Base-by-base conservation (phyloP, 345 rosid species). In the Dovyalis caffra region DNA sequence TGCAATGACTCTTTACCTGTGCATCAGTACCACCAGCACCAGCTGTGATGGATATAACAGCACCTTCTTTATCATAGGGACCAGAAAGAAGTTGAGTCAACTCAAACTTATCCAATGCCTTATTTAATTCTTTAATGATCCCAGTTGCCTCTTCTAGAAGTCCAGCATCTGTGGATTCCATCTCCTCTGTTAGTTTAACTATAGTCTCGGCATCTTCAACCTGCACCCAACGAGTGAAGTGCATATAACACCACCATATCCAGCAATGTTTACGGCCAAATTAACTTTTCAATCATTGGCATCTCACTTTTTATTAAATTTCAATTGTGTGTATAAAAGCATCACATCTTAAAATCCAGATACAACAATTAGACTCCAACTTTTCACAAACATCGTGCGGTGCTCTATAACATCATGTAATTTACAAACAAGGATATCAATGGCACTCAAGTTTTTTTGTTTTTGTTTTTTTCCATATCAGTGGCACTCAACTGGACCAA, bases 21-120 rank as follows among this genome's bases (percentile, higher is more conserved):
- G 99, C 99, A 80, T 95, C 99, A 33, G 99, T 92, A 66, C 99
- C 99, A 29, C 99, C 99, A 73, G 99, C 99, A 76, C 99, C 99
- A 78, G 99, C 99, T 2, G 95, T 82, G 68, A 95, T 91, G 65
- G 87, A 77, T 75, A 95, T 79, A 60, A 95, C 87, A 61, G 98
- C 98, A 68, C 98, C 94, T 84, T 93, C 97, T 85, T 90, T 91
- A 72, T 95, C 96, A 81, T 92, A 93, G 7, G 97, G 98, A 69
- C 92, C 94, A 53, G 97, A 91, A 64, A 95, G 92, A 86, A 95
- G 98, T 86, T 95, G 93, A 28, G 94, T 90, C 78, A 95, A 80
- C 87, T 92, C 98, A 71, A 89, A 95, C 45, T 57, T 76, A 76
- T 93, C 97, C 77, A 93, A 66, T 61, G 87, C 86, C 74, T 83